Conservation (phyloP, 495 filamentous ascomycete genomes). For the Pseudoneurospora amorphoporcata region DNA sequence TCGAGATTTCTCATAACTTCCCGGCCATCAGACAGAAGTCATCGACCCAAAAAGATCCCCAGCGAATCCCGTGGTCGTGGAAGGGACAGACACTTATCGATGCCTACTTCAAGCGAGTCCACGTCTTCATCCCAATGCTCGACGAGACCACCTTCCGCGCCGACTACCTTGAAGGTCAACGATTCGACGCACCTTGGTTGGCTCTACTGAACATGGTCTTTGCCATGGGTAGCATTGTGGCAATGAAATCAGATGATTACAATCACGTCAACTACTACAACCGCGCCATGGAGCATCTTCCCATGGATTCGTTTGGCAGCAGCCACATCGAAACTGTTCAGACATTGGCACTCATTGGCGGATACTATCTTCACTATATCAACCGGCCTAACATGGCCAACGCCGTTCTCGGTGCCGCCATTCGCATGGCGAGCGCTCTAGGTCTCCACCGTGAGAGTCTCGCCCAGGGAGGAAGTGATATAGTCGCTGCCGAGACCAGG, state of each 20-base stretch:
- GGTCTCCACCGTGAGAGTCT: constrained; percentile 66
- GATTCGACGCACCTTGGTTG: constrained; percentile 64
- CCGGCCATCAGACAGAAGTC: constrained; percentile 39
- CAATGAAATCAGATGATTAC: constrained; percentile 57
- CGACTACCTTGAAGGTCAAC: constrained; percentile 55
- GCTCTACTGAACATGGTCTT: constrained; percentile 72
- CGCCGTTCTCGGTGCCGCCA: constrained; percentile 52
- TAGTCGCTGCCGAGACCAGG: constrained; percentile 51
- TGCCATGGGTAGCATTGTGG: constrained; percentile 65
- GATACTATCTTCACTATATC: constrained; percentile 72
- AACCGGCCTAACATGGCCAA: constrained; percentile 71
- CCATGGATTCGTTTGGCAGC: constrained; percentile 57
- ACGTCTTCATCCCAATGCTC: constrained; percentile 66
- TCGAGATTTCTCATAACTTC: constrained; percentile 36
- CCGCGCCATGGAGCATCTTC: constrained; percentile 56
- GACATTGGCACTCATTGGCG: constrained; percentile 58
- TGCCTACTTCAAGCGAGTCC: constrained; percentile 67
- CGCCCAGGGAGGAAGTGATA: constrained; percentile 41
- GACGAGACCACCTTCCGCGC: constrained; percentile 67
- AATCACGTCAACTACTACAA: constrained; percentile 65
- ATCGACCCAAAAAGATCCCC: constrained; percentile 36
- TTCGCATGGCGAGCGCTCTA: constrained; percentile 61
- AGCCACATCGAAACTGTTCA: constrained; percentile 63
- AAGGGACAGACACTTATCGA: constrained; percentile 57
- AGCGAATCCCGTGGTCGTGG: constrained; percentile 47